Conservation (phyloP, 2,329 filamentous ascomycete genomes). For the Fusarium fracticaudum region DNA sequence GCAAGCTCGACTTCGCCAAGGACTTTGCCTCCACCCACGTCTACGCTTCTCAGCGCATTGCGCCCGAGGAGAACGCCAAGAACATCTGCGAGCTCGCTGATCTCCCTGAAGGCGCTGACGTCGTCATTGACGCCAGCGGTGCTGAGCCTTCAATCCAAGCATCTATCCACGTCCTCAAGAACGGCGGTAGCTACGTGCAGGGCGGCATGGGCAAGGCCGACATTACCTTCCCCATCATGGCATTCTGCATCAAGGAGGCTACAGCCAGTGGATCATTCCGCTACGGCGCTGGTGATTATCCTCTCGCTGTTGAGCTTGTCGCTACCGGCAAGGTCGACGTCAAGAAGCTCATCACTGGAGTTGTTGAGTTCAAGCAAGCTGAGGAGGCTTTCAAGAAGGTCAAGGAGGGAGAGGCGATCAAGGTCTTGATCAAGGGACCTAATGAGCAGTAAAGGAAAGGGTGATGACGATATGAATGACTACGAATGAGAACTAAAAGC, state of each 20-base stretch:
- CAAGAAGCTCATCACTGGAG: conserved; percentile 82
- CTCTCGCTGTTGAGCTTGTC: conserved; percentile 82
- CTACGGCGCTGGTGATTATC: conserved; percentile 89
- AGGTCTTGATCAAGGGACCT: conserved; percentile 73
- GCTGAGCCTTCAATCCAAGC: conserved; percentile 83
- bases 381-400: conserved; percentile 89
- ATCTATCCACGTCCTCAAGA: conserved; percentile 74
- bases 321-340: conserved; percentile 77
- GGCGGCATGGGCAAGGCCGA: conserved; percentile 90
- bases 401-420: conserved; percentile 81
- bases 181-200: conserved; percentile 82
- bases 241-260: conserved; percentile 88
- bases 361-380: conserved; percentile 82
- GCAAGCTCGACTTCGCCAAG: conserved; percentile 81
- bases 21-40: conserved; percentile 77
- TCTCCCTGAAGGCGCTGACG: conserved; percentile 75
- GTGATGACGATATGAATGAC: conserved; percentile 19
- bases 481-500: not conserved
- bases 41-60: conserved; percentile 69
- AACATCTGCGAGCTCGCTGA: conserved; percentile 71
- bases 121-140: conserved; percentile 82
- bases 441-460: conserved; percentile 61
- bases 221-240: conserved; percentile 92
- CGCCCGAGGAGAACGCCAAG: conserved; percentile 78
- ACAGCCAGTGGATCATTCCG: conserved; percentile 89